phyloP scores from a whole-genome alignment of 768 basidiomycete genomes.

The Rhizopogon salebrosus region DNA sequence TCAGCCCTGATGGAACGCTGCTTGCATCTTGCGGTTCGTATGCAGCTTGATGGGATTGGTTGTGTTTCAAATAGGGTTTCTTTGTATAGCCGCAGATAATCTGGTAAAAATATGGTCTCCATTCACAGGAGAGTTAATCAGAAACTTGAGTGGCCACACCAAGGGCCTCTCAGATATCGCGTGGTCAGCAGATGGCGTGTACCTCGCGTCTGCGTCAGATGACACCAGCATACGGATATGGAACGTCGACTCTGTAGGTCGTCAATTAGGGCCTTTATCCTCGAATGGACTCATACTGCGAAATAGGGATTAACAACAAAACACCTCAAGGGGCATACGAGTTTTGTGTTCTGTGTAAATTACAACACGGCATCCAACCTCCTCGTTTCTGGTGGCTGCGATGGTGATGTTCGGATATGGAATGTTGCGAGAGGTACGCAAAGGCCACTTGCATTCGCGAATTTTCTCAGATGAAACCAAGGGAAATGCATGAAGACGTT shows the following conservation, averaged over 20 bases:
- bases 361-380: slow-evolving; percentile 86
- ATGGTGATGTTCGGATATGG: slow-evolving; percentile 92
- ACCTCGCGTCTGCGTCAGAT: slow-evolving; percentile 89
- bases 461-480: slow-evolving; percentile 17
- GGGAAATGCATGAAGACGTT: slow-evolving; percentile 83
- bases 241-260: slow-evolving; percentile 73
- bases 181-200: slow-evolving; percentile 80
- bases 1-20: slow-evolving; percentile 81
- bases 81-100: slow-evolving; percentile 65
- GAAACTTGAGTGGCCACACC: slow-evolving; percentile 70
- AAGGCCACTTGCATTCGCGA: background rate
- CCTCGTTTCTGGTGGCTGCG: slow-evolving; percentile 88
- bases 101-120: slow-evolving; percentile 81
- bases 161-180: slow-evolving; percentile 85
- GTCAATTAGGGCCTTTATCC: slow-evolving; percentile 5
- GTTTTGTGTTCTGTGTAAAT: slow-evolving; percentile 88
- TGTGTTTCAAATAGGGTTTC: background rate
- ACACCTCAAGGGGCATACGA: slow-evolving; percentile 75
- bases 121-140: slow-evolving; percentile 70
- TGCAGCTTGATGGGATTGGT: background rate
- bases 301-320: slow-evolving; percentile 65
- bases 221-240: slow-evolving; percentile 87
- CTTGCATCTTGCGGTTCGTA: slow-evolving; percentile 84
- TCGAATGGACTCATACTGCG: background rate
- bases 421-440: slow-evolving; percentile 69